Percentiles rank a stretch among this genome's conserved stretches.
These are phyloP conservation scores for Tuber indicum DNA, from an alignment of 495 filamentous ascomycete genomes.

Conservation along the genomic window DNA sequence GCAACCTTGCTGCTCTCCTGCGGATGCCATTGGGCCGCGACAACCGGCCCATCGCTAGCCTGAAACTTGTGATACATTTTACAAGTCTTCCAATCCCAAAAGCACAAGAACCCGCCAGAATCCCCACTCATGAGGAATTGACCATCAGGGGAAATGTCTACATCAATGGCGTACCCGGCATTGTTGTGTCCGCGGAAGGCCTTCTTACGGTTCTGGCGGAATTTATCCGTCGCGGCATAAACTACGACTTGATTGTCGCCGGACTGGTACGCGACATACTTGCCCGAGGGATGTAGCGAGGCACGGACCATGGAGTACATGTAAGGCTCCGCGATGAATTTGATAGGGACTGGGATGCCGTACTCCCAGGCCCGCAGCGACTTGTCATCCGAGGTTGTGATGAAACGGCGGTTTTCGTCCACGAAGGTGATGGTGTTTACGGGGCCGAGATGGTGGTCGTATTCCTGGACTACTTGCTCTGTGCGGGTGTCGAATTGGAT, in stretches of 20 bases:
- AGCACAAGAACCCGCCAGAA: slow-evolving; percentile 77
- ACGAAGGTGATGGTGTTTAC: slow-evolving; percentile 97
- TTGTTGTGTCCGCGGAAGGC: slow-evolving; percentile 92
- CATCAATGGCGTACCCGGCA: slow-evolving; percentile 84
- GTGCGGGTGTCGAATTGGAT: slow-evolving; percentile 90
- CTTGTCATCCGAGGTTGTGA: slow-evolving; percentile 96
- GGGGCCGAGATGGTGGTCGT: slow-evolving; percentile 94
- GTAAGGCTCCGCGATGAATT: slow-evolving; percentile 87
- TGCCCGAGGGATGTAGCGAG: slow-evolving; percentile 74
- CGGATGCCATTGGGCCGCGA: slow-evolving; percentile 83
- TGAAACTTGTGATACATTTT: slow-evolving; percentile 96
- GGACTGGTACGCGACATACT: slow-evolving; percentile 87
- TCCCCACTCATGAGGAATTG: slow-evolving; percentile 82
- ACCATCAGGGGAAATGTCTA: slow-evolving; percentile 82
- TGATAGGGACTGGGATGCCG: slow-evolving; percentile 77
- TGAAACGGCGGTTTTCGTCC: slow-evolving; percentile 89
- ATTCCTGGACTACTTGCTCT: slow-evolving; percentile 85
- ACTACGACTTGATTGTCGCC: slow-evolving; percentile 95
- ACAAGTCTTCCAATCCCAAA: slow-evolving; percentile 98
- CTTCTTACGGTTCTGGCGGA: slow-evolving; percentile 96
- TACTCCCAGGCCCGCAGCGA: slow-evolving; percentile 95
- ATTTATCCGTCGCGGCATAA: slow-evolving; percentile 86
- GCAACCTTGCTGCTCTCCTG: slow-evolving; percentile 91
- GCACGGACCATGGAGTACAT: slow-evolving; percentile 89
- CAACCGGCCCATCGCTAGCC: slow-evolving; percentile 70